A percentile compares a stretch with the other conserved stretches of the same genome.
Conservation (phyloP, 75 land plant species). For the Pinus taeda region DNA sequence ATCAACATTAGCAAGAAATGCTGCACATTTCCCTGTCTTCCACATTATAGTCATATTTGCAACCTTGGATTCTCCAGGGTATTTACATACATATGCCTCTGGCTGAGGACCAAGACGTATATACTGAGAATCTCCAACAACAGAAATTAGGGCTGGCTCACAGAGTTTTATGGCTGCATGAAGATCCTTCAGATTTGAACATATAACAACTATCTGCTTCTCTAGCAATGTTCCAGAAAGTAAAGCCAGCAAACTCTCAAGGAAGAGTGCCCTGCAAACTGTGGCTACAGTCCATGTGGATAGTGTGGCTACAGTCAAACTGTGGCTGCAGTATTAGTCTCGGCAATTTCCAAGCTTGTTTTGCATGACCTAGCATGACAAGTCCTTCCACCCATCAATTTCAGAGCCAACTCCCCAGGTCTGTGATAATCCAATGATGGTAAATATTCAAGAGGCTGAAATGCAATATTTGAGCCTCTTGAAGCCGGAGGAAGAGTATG, state of each 20-base stretch:
- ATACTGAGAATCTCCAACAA: constrained; percentile 34
- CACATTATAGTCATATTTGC: constrained; percentile 16
- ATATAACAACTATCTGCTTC: constrained; percentile 88
- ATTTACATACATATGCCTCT: constrained; percentile 59
- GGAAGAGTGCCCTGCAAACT: constrained; percentile 77
- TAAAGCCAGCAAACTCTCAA: constrained; percentile 79
- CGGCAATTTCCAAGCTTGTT: constrained; percentile 41
- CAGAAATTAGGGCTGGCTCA: constrained; percentile 39
- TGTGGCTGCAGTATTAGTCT: constrained; percentile 67
- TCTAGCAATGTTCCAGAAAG: constrained; percentile 78
- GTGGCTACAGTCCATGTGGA: constrained; percentile 90
- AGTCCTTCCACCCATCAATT: constrained; percentile 27
- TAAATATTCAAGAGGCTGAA: constrained; percentile 68
- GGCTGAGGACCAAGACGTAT: constrained; percentile 44
- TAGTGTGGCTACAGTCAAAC: constrained; percentile 55
- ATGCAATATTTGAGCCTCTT: constrained; percentile 50
- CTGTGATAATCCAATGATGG: constrained; percentile 60
- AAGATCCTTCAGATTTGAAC: constrained; percentile 78
- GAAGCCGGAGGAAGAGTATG: constrained; percentile 59
- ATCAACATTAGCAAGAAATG: constrained; percentile 49
- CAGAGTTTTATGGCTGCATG: constrained; percentile 64
- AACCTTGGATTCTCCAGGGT: too few relatives aligned
- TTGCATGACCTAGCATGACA: constrained; percentile 16
- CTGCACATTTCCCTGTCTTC: constrained; percentile 19
- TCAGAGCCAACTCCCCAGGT: constrained; percentile 39